Evolutionary conservation across 2,329 filamentous ascomycete species (phyloP), one percentile per base, ranked within the genome.

Genomic region (Alternaria brassicae): DNA sequence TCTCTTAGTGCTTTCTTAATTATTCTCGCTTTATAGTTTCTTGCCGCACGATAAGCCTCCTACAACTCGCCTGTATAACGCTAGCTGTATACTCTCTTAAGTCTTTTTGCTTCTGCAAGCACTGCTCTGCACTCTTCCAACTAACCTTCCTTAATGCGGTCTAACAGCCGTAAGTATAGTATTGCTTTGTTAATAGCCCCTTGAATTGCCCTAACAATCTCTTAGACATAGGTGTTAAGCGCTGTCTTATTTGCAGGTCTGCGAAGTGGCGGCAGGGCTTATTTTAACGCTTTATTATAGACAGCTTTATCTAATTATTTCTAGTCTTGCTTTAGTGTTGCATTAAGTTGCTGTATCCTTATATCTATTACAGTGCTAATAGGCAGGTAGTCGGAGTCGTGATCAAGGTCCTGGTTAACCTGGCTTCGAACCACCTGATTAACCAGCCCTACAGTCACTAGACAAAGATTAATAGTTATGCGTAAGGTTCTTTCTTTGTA

Each of bases 11-110:
- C 66, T 49, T 70, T 70, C 15, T 61, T 60, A 41, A 72, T 63
- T 3, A 62, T 56, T 21, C 66, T 64, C 21, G 60, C 63, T 55
- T 74, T 75, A 12, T 45, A 23, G 57, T 75, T 75, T n/a, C 67
- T 67, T 6, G 62, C 61, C 34, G 12, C 27, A 9, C 41, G 47
- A 32, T 63, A 63, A 2, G 58, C 66, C 47, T 69, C 58, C 51
- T 51, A 60, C 12, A 37, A 53, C 25, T 67, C 44, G 17, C 61
- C 48, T 25, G 50, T 63, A 28, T 44, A 6, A 28, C 25, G 25
- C 37, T 53, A 28, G 40, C 47, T 53, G 30, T 63, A 47, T 34
- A 28, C 25, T 28, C 62, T 60, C 27, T 63, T 63, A 8, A 61
- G 52, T 36, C 60, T 53, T 40, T 65, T 67, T 12, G 55, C 47